phyloP scores from a whole-genome alignment of 805 yeast genomes.

The Metschnikowia bowlesiae region DNA sequence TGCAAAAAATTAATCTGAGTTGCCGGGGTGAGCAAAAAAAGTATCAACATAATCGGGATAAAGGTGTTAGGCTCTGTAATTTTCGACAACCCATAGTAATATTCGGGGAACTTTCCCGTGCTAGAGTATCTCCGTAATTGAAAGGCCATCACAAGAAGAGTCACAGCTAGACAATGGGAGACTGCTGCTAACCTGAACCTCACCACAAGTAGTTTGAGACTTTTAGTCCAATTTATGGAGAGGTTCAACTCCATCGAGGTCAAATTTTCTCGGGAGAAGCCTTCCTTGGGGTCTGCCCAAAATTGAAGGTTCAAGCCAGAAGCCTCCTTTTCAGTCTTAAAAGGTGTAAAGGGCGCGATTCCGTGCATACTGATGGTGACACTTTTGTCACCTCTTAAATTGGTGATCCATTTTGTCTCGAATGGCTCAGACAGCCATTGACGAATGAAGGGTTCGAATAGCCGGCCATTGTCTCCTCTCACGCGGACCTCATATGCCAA shows the following conservation, averaged over 20 bases:
- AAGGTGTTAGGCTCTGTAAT: conserved; percentile 19
- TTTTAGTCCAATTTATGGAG: conserved; percentile 50
- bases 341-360: conserved; percentile 67
- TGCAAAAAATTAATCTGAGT: conserved; percentile 34
- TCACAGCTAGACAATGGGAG: conserved; percentile 61
- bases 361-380: conserved; percentile 48
- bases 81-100: conserved; percentile 34
- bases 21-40: conserved; percentile 38
- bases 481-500: conserved; percentile 46
- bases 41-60: conserved; percentile 15
- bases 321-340: conserved; percentile 17
- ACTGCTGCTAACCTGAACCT: conserved; percentile 74
- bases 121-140: conserved; percentile 46
- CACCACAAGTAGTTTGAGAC: conserved; percentile 65
- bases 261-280: conserved; percentile 18
- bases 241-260: conserved; percentile 34
- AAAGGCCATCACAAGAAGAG: conserved; percentile 45
- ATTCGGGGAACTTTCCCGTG: conserved; percentile 27
- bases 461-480: conserved; percentile 9
- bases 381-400: conserved; percentile 34
- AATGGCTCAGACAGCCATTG: conserved; percentile 61
- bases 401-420: conserved; percentile 78
- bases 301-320: conserved; percentile 30
- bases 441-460: conserved; percentile 60
- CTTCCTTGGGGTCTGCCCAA: conserved; percentile 40